Base-by-base conservation (phyloP, 495 filamentous ascomycete species). In the Hypoxylon lienhwacheense region DNA sequence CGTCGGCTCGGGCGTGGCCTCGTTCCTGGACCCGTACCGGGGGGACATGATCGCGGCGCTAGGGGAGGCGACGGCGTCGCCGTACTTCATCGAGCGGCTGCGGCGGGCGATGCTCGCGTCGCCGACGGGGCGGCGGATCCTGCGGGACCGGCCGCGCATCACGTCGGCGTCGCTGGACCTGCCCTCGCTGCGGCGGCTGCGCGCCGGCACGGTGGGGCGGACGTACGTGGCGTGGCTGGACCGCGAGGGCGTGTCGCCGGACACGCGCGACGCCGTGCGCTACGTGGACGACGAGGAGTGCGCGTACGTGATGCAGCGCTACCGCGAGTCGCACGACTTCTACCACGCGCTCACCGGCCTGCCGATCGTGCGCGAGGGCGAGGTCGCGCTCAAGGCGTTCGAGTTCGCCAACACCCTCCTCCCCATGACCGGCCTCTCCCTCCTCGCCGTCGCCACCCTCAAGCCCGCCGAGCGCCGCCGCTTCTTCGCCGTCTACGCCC, bases 241-340 rank as follows among this genome's bases (percentile, higher is more conserved):
- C 71, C 81, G 86, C 25, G 93, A 98, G 73, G 88, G 88, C 29
- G 91, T 98, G 2, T 86, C 87, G 1, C 92, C 93, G 0, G 95
- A 97, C 70, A 96, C 95, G 19, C 83, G 95, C 7, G 74, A 82
- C 26, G 59, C 66, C 12, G 93, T 98, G 17, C 79, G 85, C 33
- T 97, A 95, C 70, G 90, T 98, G 45, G 92, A 97, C 67, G 86
- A 96, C 66, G 84, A 84, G 44, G 93, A 97, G 67, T 95, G 89
- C 67, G 93, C 93, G 14, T 98, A 97, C 70, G 93, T 97, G 3
- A 96, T 98, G 89, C 93, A 97, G 79, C 84, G 93, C 21, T 98
- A 98, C 71, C 84, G 93, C 37, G 95, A 98, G 71, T 93, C 88
- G 63, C 93, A 98, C 70, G 93, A 98, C 66, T 97, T 98, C 78